Evolutionary conservation across 805 yeast species (phyloP), one percentile per base, ranked within the genome.

Genomic region (Saturnispora hagleri): DNA sequence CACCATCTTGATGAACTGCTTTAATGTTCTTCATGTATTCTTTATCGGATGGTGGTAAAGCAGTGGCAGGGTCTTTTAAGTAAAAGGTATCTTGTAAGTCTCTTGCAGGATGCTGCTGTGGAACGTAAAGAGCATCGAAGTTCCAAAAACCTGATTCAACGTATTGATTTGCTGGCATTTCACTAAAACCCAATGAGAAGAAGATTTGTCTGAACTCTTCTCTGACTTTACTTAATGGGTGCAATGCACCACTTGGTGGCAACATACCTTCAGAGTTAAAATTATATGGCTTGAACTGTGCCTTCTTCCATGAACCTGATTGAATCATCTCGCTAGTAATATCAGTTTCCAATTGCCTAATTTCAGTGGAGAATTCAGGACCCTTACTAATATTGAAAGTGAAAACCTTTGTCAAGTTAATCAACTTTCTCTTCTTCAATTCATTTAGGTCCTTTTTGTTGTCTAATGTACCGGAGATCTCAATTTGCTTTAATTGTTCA

Each of bases 101-200:
- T 75, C 99, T 84, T 47, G 99, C 99, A 17, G 99, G 99, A 73
- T 93, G 99, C 74, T 93, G 98, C 74, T 93, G 99, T 52, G 99
- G 99, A 51, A 93, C 99, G 63, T 74, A 93, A 63, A 93, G 77
- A 3, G 99, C 81, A 69, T 93, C 99, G 66, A 93, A 93, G 72
- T 93, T 93, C 99, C 99, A 93, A 82, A 93, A 93, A 4, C 98
- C 98, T 17, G 93, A 80, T 67, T 93, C 99, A 50, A 93, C 99
- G 68, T 90, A 93, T 70, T 91, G 97, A 70, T 91, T 91, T 26
- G 99, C 85, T 55, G 99, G 97, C 99, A 93, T 93, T 73, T 93
- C 99, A 28, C 93, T 82, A 82, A 93, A 93, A 7, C 99, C 99
- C 90, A 93, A 82, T 38, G 93, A 82, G 73, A 93, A 91, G 81